Base-by-base conservation (phyloP, 2,329 filamentous ascomycete species). In the Clarireedia sp. region DNA sequence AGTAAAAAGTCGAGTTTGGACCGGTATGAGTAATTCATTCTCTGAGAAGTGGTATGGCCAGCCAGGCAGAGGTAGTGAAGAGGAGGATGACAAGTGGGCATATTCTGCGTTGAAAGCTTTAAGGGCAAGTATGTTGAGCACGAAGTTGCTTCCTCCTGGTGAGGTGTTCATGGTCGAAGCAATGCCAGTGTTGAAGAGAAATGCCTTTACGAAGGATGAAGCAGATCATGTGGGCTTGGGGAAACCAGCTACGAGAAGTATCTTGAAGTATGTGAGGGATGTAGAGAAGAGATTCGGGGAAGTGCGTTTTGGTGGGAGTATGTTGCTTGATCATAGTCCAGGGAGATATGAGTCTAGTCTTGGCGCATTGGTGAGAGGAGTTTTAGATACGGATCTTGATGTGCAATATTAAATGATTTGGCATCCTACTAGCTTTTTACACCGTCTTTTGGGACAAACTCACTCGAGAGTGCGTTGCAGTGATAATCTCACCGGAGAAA, bases 311-410 rank as follows among this genome's bases (percentile, higher is more conserved):
- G 85, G 83, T 5, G 80, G 82, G 23, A 83, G 84, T 47, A 89
- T 90, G 85, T 73, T 91, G 69, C 77, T 81, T 57, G 87, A 91
- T 67, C 87, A 91, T 67, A 89, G 81, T 60, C 87, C 87, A 3
- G 85, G 81, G 24, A 76, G 82, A 61, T 91, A 91, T 66, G 87
- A 90, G 69, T 78, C 81, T 57, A 83, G 81, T 56, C 69, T 91
- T 62, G 79, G 81, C 55, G 80, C 81, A 58, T 72, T 90, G 67
- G 70, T 71, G 64, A 71, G 66, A 72, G 70, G 59, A 69, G 72
- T 69, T 54, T 56, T 70, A 48, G 63, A 59, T 8, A 33, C 29
- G 12, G 29, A 12, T 10, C 10, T 12, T 33, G 29, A 33, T 33
- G 29, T 33, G 12, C 29, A 33, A 14, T 33, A 33, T 33, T 33